Evolutionary conservation across 345 rosid genomes (phyloP), one percentile per base, ranked within the genome.

Genomic region (Streptanthus diversifolius): DNA sequence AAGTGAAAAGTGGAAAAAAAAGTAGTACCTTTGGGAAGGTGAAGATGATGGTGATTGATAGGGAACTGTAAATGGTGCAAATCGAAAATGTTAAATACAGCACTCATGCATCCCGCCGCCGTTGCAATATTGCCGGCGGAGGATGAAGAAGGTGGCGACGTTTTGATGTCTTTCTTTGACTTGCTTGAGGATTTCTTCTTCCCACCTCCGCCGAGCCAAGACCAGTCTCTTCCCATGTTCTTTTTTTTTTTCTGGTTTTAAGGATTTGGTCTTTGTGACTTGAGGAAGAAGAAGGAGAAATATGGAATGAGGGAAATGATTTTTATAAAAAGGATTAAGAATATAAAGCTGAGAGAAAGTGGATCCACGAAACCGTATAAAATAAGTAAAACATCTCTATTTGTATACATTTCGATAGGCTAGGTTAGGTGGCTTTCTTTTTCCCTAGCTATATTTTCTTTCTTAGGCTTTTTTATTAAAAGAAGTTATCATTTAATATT

Each of bases 201-300:
- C 0, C 55, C 72, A 32, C 59, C 59, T 70, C 75, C 83, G 15
- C 85, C 75, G 29, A 79, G 77, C 87, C 87, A 83, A 25, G 81
- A 78, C 95, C 91, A 82, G 19, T 86, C 91, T 72, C 73, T 88
- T 63, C 93, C 93, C 97, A 91, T 91, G n/a, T n/a, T n/a, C 52
- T 62, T 29, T 15, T 56, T 61, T 52, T 19, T 8, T 12, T 33
- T 14, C 35, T 17, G 1, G 29, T 15, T 30, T 37, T 18, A 48
- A 48, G 11, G 22, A 83, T 83, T 63, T 64, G 40, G 74, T 69
- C 19, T 74, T 17, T 54, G 69, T 68, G 75, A 63, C 74, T 69
- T 69, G 79, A 76, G 70, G 44, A 76, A 57, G 70, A 68, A 68
- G 63, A 51, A 69, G 74, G 54, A 53, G 59, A 60, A 2, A 51